These are phyloP conservation scores for Batkoa obscura DNA, from an alignment of 371 early-diverging fungal species.

Conservation along the genomic window DNA sequence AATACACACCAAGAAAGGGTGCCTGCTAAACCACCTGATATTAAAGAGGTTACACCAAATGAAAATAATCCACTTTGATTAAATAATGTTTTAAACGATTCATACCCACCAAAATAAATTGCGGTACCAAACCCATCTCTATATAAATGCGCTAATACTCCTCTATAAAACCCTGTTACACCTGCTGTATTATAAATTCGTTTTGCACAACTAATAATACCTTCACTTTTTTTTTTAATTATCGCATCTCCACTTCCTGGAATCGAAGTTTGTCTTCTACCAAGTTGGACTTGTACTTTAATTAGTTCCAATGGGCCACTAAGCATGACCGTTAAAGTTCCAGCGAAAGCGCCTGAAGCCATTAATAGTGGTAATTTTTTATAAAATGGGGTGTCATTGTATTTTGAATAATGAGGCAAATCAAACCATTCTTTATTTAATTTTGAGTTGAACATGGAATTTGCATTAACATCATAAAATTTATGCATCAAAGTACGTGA, in stretches of 20 bases:
- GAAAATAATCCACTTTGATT: too few species aligned
- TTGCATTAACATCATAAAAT: neutral
- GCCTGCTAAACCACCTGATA: slow-evolving; percentile 58
- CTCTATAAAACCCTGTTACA: slow-evolving; percentile 16
- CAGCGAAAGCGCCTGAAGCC: slow-evolving; percentile 1
- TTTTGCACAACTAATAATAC: neutral
- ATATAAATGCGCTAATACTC: slow-evolving; percentile 27
- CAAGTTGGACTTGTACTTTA: slow-evolving; percentile 5
- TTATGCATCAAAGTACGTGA: too few species aligned
- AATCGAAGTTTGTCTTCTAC: too few species aligned
- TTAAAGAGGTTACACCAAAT: slow-evolving; percentile 18
- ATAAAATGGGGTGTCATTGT: too few species aligned
- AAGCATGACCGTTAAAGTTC: neutral
- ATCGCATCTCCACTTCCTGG: too few species aligned
- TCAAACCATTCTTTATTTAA: too few species aligned
- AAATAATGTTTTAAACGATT: slow-evolving; percentile 33
- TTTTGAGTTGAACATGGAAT: neutral
- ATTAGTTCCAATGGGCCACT: slow-evolving; percentile 3
- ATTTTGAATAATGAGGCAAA: too few species aligned
- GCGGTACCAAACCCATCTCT: slow-evolving; percentile 54
- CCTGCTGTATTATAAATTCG: neutral
- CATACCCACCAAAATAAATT: slow-evolving; percentile 58
- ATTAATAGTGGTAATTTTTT: slow-evolving; percentile 2
- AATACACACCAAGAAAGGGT: slow-evolving; percentile 55
- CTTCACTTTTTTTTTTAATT: neutral